Evolutionary conservation across 331 rosid genomes (phyloP).

Genomic region (Rhamnella rubrinervis): DNA sequence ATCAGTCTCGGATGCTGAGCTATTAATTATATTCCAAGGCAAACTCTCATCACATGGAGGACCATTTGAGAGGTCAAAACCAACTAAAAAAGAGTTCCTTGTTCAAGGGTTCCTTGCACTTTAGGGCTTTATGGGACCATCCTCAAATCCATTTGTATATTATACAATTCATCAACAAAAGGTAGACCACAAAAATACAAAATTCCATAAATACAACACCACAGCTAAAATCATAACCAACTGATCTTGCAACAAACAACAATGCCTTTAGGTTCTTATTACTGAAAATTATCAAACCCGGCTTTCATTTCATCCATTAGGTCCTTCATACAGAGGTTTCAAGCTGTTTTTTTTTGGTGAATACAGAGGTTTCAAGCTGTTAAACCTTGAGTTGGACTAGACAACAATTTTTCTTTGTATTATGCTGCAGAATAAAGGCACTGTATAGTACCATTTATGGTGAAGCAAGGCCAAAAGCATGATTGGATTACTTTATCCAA

Average conservation of each 20-base stretch:
- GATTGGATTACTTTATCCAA: background rate
- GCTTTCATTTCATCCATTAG: background rate
- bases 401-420: too few species aligned
- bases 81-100: background rate
- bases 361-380: background rate
- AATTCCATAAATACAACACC: background rate
- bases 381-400: too few species aligned
- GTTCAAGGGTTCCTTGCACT: constrained; percentile 27
- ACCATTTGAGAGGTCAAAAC: background rate
- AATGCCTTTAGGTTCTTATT: too few species aligned
- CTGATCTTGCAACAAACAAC: background rate
- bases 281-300: background rate
- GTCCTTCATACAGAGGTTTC: too few species aligned
- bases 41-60: background rate
- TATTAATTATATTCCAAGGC: background rate
- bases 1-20: background rate
- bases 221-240: background rate
- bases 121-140: constrained; percentile 25
- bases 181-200: background rate
- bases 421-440: too few species aligned
- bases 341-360: too few species aligned
- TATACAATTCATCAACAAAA: background rate
- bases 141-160: background rate
- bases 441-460: background rate
- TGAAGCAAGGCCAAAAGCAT: constrained; percentile 14